A percentile compares a stretch with the other conserved stretches of the same genome.
Evolutionary conservation across 768 basidiomycete species (phyloP).

Genomic region (Hygrophorus russula): DNA sequence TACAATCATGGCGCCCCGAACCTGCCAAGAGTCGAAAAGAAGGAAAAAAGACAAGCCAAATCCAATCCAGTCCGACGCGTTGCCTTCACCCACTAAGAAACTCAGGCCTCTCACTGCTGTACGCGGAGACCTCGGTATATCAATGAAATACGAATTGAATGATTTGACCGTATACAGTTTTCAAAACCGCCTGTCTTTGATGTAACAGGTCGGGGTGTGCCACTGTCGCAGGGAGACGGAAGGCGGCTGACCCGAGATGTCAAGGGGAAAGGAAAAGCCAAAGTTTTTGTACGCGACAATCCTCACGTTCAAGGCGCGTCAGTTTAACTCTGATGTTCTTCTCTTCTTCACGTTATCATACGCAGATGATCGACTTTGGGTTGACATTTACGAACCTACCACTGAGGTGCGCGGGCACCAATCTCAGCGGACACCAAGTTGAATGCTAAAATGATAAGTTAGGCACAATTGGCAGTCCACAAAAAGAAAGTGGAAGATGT

Average conservation of each 20-base stretch:
- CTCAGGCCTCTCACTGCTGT: conserved; percentile 17
- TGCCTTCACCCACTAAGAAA: conserved; percentile 7
- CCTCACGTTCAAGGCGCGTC: neutral
- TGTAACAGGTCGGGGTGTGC: neutral
- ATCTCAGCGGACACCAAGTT: neutral
- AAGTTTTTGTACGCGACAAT: conserved; percentile 5
- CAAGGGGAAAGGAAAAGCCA: conserved; percentile 18
- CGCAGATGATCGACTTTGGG: conserved; percentile 41
- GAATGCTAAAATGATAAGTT: neutral
- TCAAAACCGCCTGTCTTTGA: conserved; percentile 1
- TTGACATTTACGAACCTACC: conserved; percentile 51
- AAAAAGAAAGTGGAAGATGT: conserved; percentile 71
- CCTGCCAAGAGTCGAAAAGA: too few species aligned
- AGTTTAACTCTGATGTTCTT: neutral
- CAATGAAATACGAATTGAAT: neutral
- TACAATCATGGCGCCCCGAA: too few species aligned
- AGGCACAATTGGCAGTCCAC: conserved; percentile 75
- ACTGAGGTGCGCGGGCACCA: conserved; percentile 34
- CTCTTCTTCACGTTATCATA: neutral
- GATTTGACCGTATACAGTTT: conserved; percentile 1
- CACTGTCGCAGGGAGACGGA: conserved; percentile 5
- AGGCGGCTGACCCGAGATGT: too few species aligned
- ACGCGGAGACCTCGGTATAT: neutral
- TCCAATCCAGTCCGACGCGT: too few species aligned
- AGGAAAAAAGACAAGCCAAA: too few species aligned